phyloP scores from a whole-genome alignment of 2,329 filamentous ascomycete species.

The Aspergillus sp. region DNA sequence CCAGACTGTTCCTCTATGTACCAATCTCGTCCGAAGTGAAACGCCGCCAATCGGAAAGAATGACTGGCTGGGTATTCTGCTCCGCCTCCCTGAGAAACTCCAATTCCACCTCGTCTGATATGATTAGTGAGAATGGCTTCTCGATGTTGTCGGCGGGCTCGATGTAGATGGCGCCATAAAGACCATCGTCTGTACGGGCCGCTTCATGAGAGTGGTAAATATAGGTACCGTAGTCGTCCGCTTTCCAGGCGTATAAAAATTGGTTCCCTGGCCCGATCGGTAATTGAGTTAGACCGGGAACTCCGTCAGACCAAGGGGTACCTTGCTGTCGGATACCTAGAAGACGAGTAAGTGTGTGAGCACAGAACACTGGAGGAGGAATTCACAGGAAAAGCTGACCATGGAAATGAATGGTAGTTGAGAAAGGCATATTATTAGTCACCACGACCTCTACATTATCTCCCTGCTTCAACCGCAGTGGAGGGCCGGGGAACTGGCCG shows the following conservation, averaged over 20 bases:
- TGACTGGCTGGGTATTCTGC: slow-evolving; percentile 47
- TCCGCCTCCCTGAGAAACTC: slow-evolving; percentile 54
- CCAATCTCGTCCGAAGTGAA: slow-evolving; percentile 50
- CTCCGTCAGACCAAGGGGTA: slow-evolving; percentile 63
- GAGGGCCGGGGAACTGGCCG: slow-evolving; percentile 34
- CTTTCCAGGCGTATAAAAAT: slow-evolving; percentile 58
- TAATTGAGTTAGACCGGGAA: slow-evolving; percentile 58
- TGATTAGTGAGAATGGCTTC: slow-evolving; percentile 56
- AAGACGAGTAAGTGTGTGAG: background rate
- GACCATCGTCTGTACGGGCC: slow-evolving; percentile 60
- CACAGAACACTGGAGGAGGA: background rate
- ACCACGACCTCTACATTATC: slow-evolving; percentile 35
- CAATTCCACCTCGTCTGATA: slow-evolving; percentile 40
- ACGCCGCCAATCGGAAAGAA: slow-evolving; percentile 61
- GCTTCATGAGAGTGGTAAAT: slow-evolving; percentile 59
- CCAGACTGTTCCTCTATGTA: slow-evolving; percentile 33
- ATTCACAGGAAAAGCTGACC: slow-evolving; percentile 23
- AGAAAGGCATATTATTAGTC: slow-evolving; percentile 32
- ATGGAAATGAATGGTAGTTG: slow-evolving; percentile 36
- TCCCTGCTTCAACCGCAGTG: slow-evolving; percentile 27
- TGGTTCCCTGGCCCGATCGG: slow-evolving; percentile 52
- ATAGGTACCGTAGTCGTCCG: slow-evolving; percentile 58
- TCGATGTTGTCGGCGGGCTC: slow-evolving; percentile 26
- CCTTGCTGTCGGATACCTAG: slow-evolving; percentile 40
- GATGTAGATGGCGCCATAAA: slow-evolving; percentile 53